Conservation (phyloP, 2,329 filamentous ascomycete genomes). For the Trichoderma polysporum region DNA sequence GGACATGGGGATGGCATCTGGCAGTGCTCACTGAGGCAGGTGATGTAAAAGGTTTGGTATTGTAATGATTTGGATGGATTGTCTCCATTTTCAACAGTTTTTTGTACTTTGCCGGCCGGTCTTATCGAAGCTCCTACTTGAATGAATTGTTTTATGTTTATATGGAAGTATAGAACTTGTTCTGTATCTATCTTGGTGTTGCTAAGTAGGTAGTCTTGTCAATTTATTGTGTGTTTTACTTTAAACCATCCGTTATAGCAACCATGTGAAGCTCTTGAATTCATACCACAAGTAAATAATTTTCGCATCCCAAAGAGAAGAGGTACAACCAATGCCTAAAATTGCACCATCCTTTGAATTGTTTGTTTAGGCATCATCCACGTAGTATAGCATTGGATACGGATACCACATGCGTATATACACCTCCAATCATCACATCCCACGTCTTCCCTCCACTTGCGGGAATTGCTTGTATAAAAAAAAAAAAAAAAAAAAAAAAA, state of each 20-base stretch:
- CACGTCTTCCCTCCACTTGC: background rate
- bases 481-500: background rate
- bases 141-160: background rate
- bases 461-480: background rate
- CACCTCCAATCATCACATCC: conserved; percentile 1
- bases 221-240: background rate
- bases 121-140: too few relatives aligned
- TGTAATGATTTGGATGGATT: too few relatives aligned
- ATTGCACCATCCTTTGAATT: background rate
- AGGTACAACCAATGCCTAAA: background rate
- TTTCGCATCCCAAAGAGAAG: too few relatives aligned
- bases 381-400: background rate
- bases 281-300: too few relatives aligned
- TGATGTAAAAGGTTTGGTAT: background rate
- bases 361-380: background rate
- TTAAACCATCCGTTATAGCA: too few relatives aligned
- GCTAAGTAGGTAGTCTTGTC: background rate
- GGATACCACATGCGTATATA: background rate
- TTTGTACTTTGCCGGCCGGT: background rate
- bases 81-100: background rate
- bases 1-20: background rate
- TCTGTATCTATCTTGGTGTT: background rate
- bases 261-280: too few relatives aligned
- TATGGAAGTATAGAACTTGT: background rate
- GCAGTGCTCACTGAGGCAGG: background rate